Evolutionary conservation across 495 filamentous ascomycete genomes (phyloP).

Genomic region (Neurospora sp.): DNA sequence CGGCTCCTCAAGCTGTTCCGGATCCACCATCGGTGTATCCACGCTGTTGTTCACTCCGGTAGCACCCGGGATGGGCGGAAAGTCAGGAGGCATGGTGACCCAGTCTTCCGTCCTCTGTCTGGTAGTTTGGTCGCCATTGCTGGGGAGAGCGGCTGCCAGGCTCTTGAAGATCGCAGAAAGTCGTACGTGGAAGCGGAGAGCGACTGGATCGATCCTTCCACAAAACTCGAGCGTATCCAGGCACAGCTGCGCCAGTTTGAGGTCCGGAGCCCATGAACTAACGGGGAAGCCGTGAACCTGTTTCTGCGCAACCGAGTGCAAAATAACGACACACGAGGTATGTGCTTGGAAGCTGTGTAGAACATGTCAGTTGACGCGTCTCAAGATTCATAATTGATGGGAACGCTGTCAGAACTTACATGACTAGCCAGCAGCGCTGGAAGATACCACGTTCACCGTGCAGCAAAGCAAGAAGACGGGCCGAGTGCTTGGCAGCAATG

Average conservation of each 20-base stretch:
- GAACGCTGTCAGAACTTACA: constrained; percentile 7
- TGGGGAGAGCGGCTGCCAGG: background rate
- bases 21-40: background rate
- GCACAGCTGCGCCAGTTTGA: constrained; percentile 15
- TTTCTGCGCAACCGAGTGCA: constrained; percentile 21
- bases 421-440: constrained; percentile 25
- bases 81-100: constrained; percentile 12
- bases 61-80: background rate
- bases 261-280: constrained; percentile 12
- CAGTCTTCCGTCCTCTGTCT: constrained; percentile 13
- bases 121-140: background rate
- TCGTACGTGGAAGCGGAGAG: constrained; percentile 10
- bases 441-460: constrained; percentile 18
- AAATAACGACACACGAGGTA: constrained; percentile 20
- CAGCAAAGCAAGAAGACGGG: constrained; percentile 17
- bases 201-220: constrained; percentile 14
- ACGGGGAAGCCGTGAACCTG: constrained; percentile 17
- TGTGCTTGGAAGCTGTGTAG: constrained; percentile 19
- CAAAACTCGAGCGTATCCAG: constrained; percentile 18
- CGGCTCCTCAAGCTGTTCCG: background rate
- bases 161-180: constrained; percentile 15
- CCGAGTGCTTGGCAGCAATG: constrained; percentile 16
- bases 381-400: background rate
- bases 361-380: background rate
- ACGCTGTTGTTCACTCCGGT: background rate